Evolutionary conservation across 306 rosid species (phyloP), one percentile per base, ranked within the genome.

Genomic region (Acacia confusa): DNA sequence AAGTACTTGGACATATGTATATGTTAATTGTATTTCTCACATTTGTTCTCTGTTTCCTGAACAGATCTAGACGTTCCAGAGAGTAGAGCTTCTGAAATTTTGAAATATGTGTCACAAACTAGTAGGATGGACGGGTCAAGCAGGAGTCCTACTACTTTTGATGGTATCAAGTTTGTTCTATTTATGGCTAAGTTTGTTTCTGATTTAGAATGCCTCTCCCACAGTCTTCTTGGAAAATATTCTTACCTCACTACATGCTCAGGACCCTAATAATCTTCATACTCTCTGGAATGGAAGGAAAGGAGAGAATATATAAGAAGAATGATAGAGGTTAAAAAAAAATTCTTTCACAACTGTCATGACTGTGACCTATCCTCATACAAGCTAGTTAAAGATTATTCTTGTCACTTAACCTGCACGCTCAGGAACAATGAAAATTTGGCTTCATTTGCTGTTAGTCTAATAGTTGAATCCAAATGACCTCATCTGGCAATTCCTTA

Each of bases 21-120:
- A 16, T 82, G 16, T 71, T 22, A 4, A 5, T 14, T 70, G 20
- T 13, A 57, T 79, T 72, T 47, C 27, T 73, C 65, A 76, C 75
- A 47, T 70, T 17, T 30, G 34, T 57, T 5, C 34, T 40, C 12
- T 64, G 74, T 84, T 81, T 63, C 55, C 83, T 82, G 19, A 27
- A 67, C 90, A 93, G 99, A 89, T 48, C 53, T 95, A 34, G 86
- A 82, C 68, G 89, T 95, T 69, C 79, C 90, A 2, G 92, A 90
- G 32, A 74, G 69, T 79, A 95, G 91, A 78, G 97, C 99, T 78
- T 67, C 48, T n/a, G 92, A 92, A 77, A 91, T 95, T 90, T 85
- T 85, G 75, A 88, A 88, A 70, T 79, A 71, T 81, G 97, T 95
- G 69, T 83, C 88, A 48, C 84, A 43, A 69, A 66, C 83, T 44